These are phyloP conservation scores for Globisporangium paddicum DNA, from an alignment of 352 stramenopile genomes.

Conservation along the genomic window DNA sequence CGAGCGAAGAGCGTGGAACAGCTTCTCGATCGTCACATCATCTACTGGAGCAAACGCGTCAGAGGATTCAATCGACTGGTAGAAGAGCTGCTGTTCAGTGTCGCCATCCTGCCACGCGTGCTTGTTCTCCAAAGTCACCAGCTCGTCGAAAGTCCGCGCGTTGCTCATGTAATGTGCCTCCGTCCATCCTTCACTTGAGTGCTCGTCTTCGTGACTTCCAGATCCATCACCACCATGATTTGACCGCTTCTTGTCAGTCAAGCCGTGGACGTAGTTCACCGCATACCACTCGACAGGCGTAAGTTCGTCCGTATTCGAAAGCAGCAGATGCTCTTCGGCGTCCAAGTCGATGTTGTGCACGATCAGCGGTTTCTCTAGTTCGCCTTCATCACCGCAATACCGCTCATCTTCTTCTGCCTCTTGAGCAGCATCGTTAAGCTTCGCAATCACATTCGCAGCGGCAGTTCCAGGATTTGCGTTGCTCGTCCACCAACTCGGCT, in stretches of 20 bases:
- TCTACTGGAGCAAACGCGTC: constrained; percentile 12
- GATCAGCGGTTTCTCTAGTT: constrained; percentile 41
- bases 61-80: constrained; percentile 12
- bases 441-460: constrained; percentile 18
- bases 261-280: constrained; percentile 64
- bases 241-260: constrained; percentile 55
- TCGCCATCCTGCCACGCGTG: constrained; percentile 42
- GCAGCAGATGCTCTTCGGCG: constrained; percentile 73
- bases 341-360: constrained; percentile 70
- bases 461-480: constrained; percentile 29
- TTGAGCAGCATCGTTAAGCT: constrained; percentile 25
- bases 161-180: constrained; percentile 18
- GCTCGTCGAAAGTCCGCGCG: constrained; percentile 39
- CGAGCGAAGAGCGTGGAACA: constrained; percentile 45
- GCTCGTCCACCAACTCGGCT: constrained; percentile 63
- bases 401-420: constrained; percentile 40
- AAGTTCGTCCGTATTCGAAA: constrained; percentile 80
- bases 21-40: constrained; percentile 29
- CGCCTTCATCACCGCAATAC: constrained; percentile 35
- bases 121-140: constrained; percentile 27
- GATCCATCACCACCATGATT: constrained; percentile 5
- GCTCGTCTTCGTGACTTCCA: constrained; percentile 20
- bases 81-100: constrained; percentile 37
- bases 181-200: constrained; percentile 10
- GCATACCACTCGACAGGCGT: constrained; percentile 84